Conservation (phyloP, 148 eudicot species). For the Bassia scoparia region DNA sequence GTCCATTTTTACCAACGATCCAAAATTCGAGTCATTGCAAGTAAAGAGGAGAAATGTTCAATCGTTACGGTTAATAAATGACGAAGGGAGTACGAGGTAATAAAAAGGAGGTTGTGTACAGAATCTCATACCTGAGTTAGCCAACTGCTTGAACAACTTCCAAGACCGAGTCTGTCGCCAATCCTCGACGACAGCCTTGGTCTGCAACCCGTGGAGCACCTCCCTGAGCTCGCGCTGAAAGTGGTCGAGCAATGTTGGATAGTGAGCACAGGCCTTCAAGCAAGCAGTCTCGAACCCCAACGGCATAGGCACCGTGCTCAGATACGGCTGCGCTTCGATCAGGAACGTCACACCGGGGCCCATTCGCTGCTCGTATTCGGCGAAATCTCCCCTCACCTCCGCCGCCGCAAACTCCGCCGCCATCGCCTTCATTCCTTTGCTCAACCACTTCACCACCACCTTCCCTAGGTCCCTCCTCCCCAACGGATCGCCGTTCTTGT, state of each 20-base stretch:
- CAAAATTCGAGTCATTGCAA: no score
- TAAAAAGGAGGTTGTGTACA: neutral
- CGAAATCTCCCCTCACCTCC: slow-evolving; percentile 63
- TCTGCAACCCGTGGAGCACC: slow-evolving; percentile 54
- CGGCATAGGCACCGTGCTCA: slow-evolving; percentile 76
- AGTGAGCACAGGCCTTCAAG: slow-evolving; percentile 79
- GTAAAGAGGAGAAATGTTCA: no score
- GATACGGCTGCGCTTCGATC: slow-evolving; percentile 75
- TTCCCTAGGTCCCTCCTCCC: slow-evolving; percentile 72
- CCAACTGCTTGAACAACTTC: slow-evolving; percentile 72
- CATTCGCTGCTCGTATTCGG: slow-evolving; percentile 52
- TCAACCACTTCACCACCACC: slow-evolving; percentile 59
- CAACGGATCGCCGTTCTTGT: slow-evolving; percentile 68
- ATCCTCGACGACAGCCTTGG: slow-evolving; percentile 29
- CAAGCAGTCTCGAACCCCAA: slow-evolving; percentile 64
- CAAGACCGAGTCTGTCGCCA: slow-evolving; percentile 70
- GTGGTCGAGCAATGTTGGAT: slow-evolving; percentile 76
- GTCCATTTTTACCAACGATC: no score
- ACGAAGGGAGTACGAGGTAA: no score
- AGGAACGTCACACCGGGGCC: slow-evolving; percentile 75
- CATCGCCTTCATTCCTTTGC: slow-evolving; percentile 78
- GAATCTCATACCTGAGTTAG: slow-evolving; percentile 48
- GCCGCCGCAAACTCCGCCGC: slow-evolving; percentile 57
- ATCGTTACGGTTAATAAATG: no score
- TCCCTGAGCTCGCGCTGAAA: slow-evolving; percentile 85